Evolutionary conservation across 2,329 filamentous ascomycete species (phyloP), one percentile per base, ranked within the genome.

Genomic region (Sphaerulina populicola): DNA sequence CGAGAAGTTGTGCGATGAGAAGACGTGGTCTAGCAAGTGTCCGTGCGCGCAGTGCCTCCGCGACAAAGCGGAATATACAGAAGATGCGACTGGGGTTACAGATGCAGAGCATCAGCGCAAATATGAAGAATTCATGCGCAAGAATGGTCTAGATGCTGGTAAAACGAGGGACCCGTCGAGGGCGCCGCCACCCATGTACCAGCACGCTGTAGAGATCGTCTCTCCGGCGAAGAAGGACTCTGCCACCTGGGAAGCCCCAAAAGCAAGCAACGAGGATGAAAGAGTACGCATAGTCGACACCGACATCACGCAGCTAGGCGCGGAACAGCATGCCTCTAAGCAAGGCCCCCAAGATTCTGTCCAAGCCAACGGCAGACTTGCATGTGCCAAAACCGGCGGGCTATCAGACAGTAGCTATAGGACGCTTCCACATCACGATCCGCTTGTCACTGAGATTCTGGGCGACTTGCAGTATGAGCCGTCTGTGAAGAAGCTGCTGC

Each of bases 121-220:
- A 33, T 40, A 18, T n/a, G 45, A 21, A 27, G 45, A 48, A 7
- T 39, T 41, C 29, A 36, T 31, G 45, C 37, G 37, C 29, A 33
- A 40, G 29, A 40, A 48, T 30, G 45, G 36, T 91, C 70, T 97
- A 91, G 74, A 96, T 96, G 74, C 96, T 96, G 63, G 90, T 90
- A 70, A 96, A 96, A 12, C 14, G 3, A 27, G 29, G 15, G 39
- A 18, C 7, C 18, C 39, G 39, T 12, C 18, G 11, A 12, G 18
- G 10, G 15, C 10, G 6, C 18, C 15, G 18, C 14, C 39, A 23
- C 18, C 39, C 8, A 23, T 9, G 14, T 21, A 96, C 7, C 40
- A 42, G 40, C 45, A 27, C 23, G 23, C n/a, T 35, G 35, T 33
- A 12, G 31, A 47, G 36, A 21, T 47, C 35, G 23, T 27, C 2